Percentiles rank a stretch among this genome's conserved stretches.
Evolutionary conservation across 345 rosid genomes (phyloP).

Genomic region (Geranium rotundifolium): DNA sequence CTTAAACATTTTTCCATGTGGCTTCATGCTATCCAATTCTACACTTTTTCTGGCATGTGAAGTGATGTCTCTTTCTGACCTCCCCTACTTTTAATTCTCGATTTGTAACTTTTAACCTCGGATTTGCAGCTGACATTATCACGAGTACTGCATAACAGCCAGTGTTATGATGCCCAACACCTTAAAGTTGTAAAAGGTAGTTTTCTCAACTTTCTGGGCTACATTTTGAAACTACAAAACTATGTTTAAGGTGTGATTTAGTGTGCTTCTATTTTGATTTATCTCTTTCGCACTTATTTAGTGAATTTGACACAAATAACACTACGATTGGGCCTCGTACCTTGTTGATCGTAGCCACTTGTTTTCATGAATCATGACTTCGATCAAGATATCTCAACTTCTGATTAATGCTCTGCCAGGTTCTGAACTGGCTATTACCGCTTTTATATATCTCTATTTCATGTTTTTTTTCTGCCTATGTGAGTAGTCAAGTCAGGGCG

Average conservation of each 20-base stretch:
- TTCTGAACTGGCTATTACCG: background rate
- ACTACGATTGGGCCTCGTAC: background rate
- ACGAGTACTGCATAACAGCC: slow-evolving; percentile 19
- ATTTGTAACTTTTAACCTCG: slow-evolving; percentile 6
- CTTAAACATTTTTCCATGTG: slow-evolving; percentile 1
- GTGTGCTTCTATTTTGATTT: background rate
- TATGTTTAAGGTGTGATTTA: background rate
- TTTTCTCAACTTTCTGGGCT: background rate
- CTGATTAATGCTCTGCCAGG: background rate
- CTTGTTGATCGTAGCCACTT: slow-evolving; percentile 4
- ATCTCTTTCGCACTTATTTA: background rate
- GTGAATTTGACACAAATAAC: slow-evolving; percentile 1
- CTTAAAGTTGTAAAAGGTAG: slow-evolving; percentile 42
- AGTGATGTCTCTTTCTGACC: slow-evolving; percentile 5
- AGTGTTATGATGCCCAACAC: slow-evolving; percentile 20
- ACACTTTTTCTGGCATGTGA: slow-evolving; percentile 5
- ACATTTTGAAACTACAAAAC: background rate
- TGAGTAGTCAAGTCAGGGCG: slow-evolving; percentile 21
- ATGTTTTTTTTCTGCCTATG: slow-evolving; percentile 15
- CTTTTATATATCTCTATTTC: slow-evolving; percentile 5
- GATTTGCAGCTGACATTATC: slow-evolving; percentile 31
- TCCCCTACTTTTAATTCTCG: slow-evolving; percentile 4
- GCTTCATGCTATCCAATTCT: slow-evolving; percentile 5
- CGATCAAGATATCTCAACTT: background rate
- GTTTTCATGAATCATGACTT: background rate